Evolutionary conservation across 805 yeast genomes (phyloP), one percentile per base, ranked within the genome.

Genomic region (Saturnispora gosingensis): DNA sequence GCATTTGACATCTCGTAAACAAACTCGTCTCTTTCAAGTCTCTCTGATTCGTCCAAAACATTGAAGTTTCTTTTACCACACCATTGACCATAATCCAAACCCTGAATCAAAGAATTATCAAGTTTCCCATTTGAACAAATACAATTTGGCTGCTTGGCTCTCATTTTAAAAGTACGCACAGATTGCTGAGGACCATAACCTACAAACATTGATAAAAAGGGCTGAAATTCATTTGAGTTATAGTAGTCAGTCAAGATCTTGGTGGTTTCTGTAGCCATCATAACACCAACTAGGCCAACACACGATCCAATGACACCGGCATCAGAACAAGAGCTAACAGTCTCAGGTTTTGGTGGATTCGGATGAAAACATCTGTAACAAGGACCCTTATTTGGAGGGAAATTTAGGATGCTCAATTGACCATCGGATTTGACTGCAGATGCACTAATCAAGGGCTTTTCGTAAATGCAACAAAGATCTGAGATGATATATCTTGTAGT

Each of bases 281-380:
- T 74, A 0, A 81, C 73, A 9, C 99, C 99, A 63, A 91, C 80
- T 1, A 88, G 59, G 0, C 99, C 99, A 51, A 93, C 95, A n/a
- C 90, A 93, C 0, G 98, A 96, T 0, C 99, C 99, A 25, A 93
- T 66, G 0, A 91, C 95, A 5, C 97, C 97, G 3, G 96, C 95
- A 66, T 89, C 98, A 13, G 86, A 79, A 60, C 99, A 93, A 0
- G 95, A 77, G 0, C 88, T 78, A 1, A 90, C 88, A 1, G 85
- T 73, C 53, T 80, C 82, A 1, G 96, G 86, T 1, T 90, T 81
- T 0, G 99, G 97, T 0, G 98, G 96, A 7, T 70, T 70, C 0
- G 99, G 98, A 59, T 86, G 88, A 67, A 90, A 81, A 63, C 99
- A 93, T 54, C 99, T 72, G 63, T 93, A 93, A 64, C 99, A 93